phyloP scores from a whole-genome alignment of 305 asterid genomes.

The Lippia alba region DNA sequence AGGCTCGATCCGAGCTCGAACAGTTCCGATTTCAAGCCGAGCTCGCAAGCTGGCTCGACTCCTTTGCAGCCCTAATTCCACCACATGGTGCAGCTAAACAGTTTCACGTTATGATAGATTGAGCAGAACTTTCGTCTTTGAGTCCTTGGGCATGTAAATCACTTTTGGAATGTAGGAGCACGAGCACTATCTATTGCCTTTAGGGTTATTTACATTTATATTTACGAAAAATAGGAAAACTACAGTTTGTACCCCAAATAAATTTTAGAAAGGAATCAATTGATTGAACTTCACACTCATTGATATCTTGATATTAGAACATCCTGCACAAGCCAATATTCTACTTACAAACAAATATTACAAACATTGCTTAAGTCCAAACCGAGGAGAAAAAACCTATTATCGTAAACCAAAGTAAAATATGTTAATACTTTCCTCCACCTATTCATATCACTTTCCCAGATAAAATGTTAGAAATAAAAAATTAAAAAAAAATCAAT shows the following conservation, averaged over 20 bases:
- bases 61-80: too few relatives aligned
- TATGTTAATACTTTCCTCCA: conserved; percentile 11
- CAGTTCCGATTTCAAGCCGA: too few relatives aligned
- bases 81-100: too few relatives aligned
- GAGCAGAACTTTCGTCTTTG: too few relatives aligned
- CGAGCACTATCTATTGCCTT: too few relatives aligned
- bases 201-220: neutral
- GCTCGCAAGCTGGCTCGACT: too few relatives aligned
- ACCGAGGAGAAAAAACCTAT: neutral
- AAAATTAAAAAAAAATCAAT: neutral
- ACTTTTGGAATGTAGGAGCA: too few relatives aligned
- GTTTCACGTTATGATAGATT: too few relatives aligned
- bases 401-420: conserved; percentile 5
- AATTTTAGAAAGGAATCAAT: neutral
- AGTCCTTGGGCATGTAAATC: too few relatives aligned
- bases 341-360: neutral
- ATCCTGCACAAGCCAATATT: neutral
- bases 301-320: neutral
- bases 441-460: conserved; percentile 11
- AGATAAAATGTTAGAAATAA: neutral
- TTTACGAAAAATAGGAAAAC: neutral
- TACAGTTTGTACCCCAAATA: neutral
- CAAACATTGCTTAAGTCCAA: neutral
- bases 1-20: too few relatives aligned
- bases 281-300: neutral